Conservation (phyloP, 1,284 basidiomycete species). For the Ceratobasidium sp. region DNA sequence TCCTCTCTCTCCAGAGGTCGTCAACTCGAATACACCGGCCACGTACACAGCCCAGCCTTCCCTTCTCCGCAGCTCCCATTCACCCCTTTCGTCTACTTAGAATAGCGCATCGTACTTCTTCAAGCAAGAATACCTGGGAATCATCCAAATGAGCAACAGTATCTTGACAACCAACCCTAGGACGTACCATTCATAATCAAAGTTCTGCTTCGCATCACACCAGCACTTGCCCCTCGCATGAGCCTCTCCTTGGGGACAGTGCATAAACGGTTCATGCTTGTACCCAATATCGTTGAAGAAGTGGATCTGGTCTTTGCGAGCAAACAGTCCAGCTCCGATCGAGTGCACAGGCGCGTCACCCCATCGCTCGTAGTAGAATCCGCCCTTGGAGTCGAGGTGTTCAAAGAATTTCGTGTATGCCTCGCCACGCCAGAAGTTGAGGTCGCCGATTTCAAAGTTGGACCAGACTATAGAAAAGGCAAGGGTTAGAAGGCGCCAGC, state of each 20-base stretch:
- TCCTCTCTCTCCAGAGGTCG: background rate
- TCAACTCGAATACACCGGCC: background rate
- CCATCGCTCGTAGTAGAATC: constrained; percentile 91
- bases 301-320: constrained; percentile 77
- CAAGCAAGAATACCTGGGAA: constrained; percentile 79
- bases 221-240: constrained; percentile 67
- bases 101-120: constrained; percentile 78
- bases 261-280: constrained; percentile 73
- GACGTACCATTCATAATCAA: constrained; percentile 52
- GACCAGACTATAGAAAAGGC: constrained; percentile 71
- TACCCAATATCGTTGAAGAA: constrained; percentile 77
- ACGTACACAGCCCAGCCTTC: no score
- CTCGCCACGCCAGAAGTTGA: constrained; percentile 84
- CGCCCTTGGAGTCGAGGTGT: constrained; percentile 81
- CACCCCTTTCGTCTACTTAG: constrained; percentile 42
- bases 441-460: constrained; percentile 88
- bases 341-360: constrained; percentile 91
- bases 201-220: constrained; percentile 53
- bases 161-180: background rate
- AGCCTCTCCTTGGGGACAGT: constrained; percentile 71
- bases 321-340: constrained; percentile 82
- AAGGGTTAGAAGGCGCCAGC: constrained; percentile 4
- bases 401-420: constrained; percentile 86
- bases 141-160: constrained; percentile 70
- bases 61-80: background rate